Conservation (phyloP, 306 rosid species). For the Vicia sativa region DNA sequence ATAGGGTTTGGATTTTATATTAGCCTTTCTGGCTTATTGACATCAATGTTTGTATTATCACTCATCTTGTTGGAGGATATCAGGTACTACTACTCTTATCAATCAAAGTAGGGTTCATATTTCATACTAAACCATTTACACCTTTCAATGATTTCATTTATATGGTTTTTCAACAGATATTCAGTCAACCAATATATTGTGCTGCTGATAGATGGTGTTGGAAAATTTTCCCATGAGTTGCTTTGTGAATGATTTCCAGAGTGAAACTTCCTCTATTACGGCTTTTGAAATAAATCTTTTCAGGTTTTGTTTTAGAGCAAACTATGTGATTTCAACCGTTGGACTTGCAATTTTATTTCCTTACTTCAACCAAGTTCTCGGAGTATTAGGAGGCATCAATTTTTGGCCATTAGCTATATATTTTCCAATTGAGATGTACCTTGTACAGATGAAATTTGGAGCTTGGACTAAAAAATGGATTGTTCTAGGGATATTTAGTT, state of each 20-base stretch:
- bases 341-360: conserved; percentile 69
- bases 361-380: conserved; percentile 82
- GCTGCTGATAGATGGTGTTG: conserved; percentile 59
- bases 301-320: conserved; percentile 66
- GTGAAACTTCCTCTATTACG: conserved; percentile 57
- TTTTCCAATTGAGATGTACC: conserved; percentile 93
- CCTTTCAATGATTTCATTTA: not conserved
- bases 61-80: conserved; percentile 87
- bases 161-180: conserved; percentile 49
- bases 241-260: conserved; percentile 56
- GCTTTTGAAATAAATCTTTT: conserved; percentile 48
- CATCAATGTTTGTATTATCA: conserved; percentile 68
- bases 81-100: conserved; percentile 59
- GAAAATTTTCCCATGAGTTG: conserved; percentile 58
- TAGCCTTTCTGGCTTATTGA: conserved; percentile 83
- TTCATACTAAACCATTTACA: too few species aligned
- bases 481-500: conserved; percentile 62
- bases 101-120: not conserved
- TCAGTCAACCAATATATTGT: conserved; percentile 65
- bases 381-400: conserved; percentile 78
- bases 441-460: conserved; percentile 61
- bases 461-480: conserved; percentile 81
- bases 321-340: conserved; percentile 69
- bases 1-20: conserved; percentile 78
- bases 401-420: conserved; percentile 88